A percentile compares a stretch with the other conserved stretches of the same genome.
phyloP scores from a whole-genome alignment of 1,284 basidiomycete genomes.

The Microbotryum lychnidis-dioicae region DNA sequence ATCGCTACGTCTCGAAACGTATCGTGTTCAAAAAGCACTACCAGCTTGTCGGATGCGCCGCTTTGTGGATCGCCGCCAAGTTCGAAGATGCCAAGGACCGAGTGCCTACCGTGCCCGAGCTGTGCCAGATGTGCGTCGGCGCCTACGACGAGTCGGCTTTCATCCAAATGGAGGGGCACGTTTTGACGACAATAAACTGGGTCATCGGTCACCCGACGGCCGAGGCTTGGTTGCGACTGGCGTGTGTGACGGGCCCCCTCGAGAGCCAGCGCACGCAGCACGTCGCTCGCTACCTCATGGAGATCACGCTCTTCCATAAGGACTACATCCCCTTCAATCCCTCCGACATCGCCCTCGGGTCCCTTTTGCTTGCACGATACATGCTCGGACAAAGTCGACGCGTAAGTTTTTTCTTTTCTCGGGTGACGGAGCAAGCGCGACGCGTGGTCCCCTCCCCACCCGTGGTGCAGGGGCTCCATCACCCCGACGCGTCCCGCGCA shows the following conservation, averaged over 20 bases:
- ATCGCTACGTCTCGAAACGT: constrained; percentile 96
- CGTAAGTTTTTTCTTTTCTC: constrained; percentile 47
- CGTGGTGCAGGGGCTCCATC: neutral
- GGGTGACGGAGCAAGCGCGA: constrained; percentile 30
- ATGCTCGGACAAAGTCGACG: constrained; percentile 36
- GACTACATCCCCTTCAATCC: constrained; percentile 83
- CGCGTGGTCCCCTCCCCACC: neutral
- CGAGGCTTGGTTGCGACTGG: constrained; percentile 83
- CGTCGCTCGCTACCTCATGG: constrained; percentile 94
- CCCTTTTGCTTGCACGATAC: constrained; percentile 79
- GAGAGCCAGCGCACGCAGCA: constrained; percentile 87
- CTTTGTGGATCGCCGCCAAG: constrained; percentile 97
- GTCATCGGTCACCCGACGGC: constrained; percentile 93
- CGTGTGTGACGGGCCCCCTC: constrained; percentile 43
- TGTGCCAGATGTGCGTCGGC: constrained; percentile 66
- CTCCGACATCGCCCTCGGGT: constrained; percentile 77
- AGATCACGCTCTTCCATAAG: constrained; percentile 92
- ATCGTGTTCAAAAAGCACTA: constrained; percentile 99
- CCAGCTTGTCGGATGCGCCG: constrained; percentile 95
- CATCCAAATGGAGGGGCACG: constrained; percentile 64
- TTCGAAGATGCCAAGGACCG: constrained; percentile 99
- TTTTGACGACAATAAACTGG: constrained; percentile 94
- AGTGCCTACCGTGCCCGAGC: constrained; percentile 87
- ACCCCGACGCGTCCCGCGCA: neutral
- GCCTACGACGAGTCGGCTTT: constrained; percentile 37